Conservation (phyloP, 108 stramenopile species). For the Nitzschia palea region DNA sequence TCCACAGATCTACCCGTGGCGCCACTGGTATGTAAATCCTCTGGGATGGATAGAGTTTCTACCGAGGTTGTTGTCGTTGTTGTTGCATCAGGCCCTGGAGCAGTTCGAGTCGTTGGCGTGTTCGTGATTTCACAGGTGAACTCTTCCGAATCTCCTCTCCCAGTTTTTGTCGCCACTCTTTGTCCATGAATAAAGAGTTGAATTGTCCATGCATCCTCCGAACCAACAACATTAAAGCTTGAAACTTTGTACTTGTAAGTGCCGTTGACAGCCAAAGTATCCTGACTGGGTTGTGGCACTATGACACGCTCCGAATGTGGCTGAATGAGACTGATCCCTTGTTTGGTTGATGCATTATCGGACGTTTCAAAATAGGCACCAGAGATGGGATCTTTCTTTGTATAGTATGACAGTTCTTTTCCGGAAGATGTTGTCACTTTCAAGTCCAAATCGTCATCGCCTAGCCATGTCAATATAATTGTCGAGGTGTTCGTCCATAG, state of each 20-base stretch:
- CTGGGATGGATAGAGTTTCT: too few relatives aligned
- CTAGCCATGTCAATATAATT: slow-evolving; percentile 26
- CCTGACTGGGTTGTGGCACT: neutral
- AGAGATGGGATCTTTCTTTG: slow-evolving; percentile 9
- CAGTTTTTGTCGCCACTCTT: neutral
- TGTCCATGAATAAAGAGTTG: slow-evolving; percentile 6
- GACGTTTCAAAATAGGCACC: slow-evolving; percentile 21
- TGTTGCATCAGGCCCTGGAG: neutral
- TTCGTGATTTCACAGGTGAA: neutral
- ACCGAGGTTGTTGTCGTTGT: neutral
- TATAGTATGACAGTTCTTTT: neutral
- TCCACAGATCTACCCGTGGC: too few relatives aligned
- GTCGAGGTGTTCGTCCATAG: neutral
- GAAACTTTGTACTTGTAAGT: slow-evolving; percentile 13
- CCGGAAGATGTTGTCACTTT: slow-evolving; percentile 10
- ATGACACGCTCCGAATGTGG: slow-evolving; percentile 4
- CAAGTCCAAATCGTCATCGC: slow-evolving; percentile 28
- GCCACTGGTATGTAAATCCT: too few relatives aligned
- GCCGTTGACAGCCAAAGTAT: neutral
- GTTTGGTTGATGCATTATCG: neutral
- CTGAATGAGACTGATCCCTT: neutral
- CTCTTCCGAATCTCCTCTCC: slow-evolving; percentile 10
- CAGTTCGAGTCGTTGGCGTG: neutral
- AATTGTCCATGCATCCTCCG: slow-evolving; percentile 1
- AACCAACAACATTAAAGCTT: neutral